Evolutionary conservation across 2,329 filamentous ascomycete species (phyloP).

Genomic region (Apiospora malaysiana): DNA sequence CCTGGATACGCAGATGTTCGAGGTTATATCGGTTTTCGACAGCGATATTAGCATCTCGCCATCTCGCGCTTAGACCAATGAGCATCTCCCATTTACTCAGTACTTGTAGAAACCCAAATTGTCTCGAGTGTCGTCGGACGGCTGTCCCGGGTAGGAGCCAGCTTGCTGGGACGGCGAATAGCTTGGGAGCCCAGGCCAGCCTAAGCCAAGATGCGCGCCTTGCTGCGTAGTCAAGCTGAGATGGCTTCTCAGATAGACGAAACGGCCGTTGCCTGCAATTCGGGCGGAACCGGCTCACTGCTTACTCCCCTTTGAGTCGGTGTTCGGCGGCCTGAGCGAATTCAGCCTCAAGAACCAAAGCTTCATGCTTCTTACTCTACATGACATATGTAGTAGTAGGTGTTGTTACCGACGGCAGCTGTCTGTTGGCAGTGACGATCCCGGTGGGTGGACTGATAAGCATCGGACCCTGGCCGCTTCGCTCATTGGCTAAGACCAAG

Average conservation of each 20-base stretch:
- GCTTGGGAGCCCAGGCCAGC: background rate
- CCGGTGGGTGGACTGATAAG: slow-evolving; percentile 7
- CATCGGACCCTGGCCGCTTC: slow-evolving; percentile 1
- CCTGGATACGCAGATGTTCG: background rate
- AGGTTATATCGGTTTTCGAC: background rate
- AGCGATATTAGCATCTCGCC: background rate
- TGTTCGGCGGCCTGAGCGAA: background rate
- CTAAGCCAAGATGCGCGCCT: background rate
- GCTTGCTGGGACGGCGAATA: background rate
- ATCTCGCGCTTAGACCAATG: background rate
- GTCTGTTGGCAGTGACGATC: background rate
- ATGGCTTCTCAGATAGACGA: background rate
- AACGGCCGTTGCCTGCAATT: slow-evolving; percentile 3
- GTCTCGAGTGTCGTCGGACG: background rate
- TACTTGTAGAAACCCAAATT: background rate
- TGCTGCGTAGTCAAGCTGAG: background rate
- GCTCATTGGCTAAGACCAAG: slow-evolving; percentile 1
- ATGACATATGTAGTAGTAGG: background rate
- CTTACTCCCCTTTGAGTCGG: background rate
- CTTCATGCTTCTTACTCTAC: background rate
- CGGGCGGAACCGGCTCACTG: background rate
- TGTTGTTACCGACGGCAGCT: background rate
- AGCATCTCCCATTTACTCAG: background rate
- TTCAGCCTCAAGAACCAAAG: background rate
- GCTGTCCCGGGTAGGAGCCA: background rate